These are phyloP conservation scores for Ceratobasidium sp. DNA, from an alignment of 1,284 basidiomycete species.

Conservation along the genomic window DNA sequence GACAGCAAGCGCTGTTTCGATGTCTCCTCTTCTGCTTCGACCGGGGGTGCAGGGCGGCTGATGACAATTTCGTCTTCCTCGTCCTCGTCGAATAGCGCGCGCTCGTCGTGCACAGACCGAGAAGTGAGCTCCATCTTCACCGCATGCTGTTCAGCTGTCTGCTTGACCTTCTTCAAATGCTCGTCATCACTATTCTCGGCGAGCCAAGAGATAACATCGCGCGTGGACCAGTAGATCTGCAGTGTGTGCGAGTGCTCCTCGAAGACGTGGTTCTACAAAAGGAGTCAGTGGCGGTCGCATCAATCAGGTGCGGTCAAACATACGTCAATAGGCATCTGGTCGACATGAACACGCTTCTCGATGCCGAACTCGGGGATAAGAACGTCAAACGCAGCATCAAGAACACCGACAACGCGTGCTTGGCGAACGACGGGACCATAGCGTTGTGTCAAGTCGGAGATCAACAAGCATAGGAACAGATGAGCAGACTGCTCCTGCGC, in stretches of 20 bases:
- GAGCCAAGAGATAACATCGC: slow-evolving; percentile 94
- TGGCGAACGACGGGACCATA: slow-evolving; percentile 95
- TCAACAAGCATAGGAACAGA: slow-evolving; percentile 93
- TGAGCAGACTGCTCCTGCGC: slow-evolving; percentile 98
- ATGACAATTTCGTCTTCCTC: slow-evolving; percentile 83
- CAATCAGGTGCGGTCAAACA: slow-evolving; percentile 54
- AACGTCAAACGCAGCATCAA: slow-evolving; percentile 97
- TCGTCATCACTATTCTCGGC: slow-evolving; percentile 95
- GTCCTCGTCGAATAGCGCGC: slow-evolving; percentile 87
- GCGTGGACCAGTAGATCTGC: slow-evolving; percentile 91
- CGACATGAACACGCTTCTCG: slow-evolving; percentile 98
- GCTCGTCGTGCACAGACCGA: slow-evolving; percentile 84
- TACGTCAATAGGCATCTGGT: slow-evolving; percentile 98
- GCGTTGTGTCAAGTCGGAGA: slow-evolving; percentile 91
- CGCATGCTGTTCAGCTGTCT: slow-evolving; percentile 86
- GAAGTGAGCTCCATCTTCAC: slow-evolving; percentile 88
- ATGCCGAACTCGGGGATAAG: slow-evolving; percentile 94
- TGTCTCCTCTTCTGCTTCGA: slow-evolving; percentile 62
- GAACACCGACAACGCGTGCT: slow-evolving; percentile 92
- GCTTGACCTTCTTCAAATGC: slow-evolving; percentile 91
- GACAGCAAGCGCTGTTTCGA: slow-evolving; percentile 84
- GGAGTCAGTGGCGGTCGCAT: slow-evolving; percentile 39
- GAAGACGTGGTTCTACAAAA: slow-evolving; percentile 85
- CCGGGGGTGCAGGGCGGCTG: slow-evolving; percentile 65
- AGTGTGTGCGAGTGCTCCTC: slow-evolving; percentile 93